A percentile compares a stretch with the other conserved stretches of the same genome.
phyloP scores from a whole-genome alignment of 164 flowering plant species.

The Houttuynia cordata region DNA sequence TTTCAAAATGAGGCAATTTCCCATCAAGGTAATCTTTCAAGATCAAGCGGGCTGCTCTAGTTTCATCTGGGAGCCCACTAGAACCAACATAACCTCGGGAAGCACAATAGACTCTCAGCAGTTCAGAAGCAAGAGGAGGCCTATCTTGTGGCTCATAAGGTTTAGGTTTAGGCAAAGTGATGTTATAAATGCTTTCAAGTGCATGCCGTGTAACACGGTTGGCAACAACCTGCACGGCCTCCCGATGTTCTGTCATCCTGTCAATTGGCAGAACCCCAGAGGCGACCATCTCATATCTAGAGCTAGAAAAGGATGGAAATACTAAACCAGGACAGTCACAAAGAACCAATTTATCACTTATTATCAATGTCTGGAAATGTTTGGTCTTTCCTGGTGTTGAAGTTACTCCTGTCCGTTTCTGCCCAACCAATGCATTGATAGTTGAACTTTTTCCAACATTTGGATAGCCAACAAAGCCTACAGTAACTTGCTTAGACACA shows the following conservation, averaged over 20 bases:
- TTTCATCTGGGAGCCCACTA: constrained; percentile 92
- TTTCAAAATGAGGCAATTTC: constrained; percentile 65
- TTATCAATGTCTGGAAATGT: constrained; percentile 87
- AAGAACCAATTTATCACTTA: constrained; percentile 65
- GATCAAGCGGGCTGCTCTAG: constrained; percentile 66
- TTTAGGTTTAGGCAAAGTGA: constrained; percentile 76
- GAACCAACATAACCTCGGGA: constrained; percentile 87
- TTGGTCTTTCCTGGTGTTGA: constrained; percentile 98
- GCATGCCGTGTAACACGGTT: constrained; percentile 50
- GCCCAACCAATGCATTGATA: constrained; percentile 89
- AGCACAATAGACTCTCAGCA: constrained; percentile 66
- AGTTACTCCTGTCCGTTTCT: constrained; percentile 83
- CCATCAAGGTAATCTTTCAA: constrained; percentile 90
- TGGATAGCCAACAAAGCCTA: constrained; percentile 95
- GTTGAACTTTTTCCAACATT: constrained; percentile 98
- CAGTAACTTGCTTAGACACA: constrained; percentile 35
- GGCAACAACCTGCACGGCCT: constrained; percentile 87
- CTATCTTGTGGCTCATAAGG: constrained; percentile 69
- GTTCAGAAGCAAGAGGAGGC: constrained; percentile 69
- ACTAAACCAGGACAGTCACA: constrained; percentile 98
- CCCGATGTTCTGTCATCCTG: constrained; percentile 81
- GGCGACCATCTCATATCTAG: constrained; percentile 91
- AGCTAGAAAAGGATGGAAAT: constrained; percentile 91
- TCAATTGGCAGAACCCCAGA: constrained; percentile 89
- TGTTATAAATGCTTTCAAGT: constrained; percentile 61